These are phyloP conservation scores for Mrakiaceae sp. DNA, from an alignment of 1,284 basidiomycete genomes.

Conservation along the genomic window DNA sequence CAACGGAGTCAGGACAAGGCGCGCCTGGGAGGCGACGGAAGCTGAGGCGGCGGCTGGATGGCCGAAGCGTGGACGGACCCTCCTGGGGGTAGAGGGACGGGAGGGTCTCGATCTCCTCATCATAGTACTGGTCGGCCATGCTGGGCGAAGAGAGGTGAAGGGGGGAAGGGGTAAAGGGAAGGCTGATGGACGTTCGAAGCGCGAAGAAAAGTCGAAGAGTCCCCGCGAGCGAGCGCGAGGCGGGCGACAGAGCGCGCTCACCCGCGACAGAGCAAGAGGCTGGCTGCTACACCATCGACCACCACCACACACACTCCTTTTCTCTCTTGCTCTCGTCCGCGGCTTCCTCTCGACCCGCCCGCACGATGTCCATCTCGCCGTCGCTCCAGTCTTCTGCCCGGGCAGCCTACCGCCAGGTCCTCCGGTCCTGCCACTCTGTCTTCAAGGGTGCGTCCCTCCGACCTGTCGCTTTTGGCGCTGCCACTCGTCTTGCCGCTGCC, in stretches of 20 bases:
- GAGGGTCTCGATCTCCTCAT: slow-evolving; percentile 6
- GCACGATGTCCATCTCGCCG: neutral
- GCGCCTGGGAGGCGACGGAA: neutral
- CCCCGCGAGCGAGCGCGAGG: too few species aligned
- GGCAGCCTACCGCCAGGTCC: slow-evolving; percentile 11
- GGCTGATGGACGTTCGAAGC: too few species aligned
- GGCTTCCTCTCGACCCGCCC: neutral
- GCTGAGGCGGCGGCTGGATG: neutral
- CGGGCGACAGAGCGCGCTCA: too few species aligned
- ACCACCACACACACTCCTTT: too few species aligned
- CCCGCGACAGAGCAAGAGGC: too few species aligned
- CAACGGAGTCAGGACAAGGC: neutral
- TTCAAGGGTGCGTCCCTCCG: slow-evolving; percentile 6
- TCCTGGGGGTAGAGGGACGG: slow-evolving; percentile 3
- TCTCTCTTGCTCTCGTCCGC: neutral
- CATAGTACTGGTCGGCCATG: slow-evolving; percentile 8
- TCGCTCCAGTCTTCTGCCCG: slow-evolving; percentile 8
- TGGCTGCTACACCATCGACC: too few species aligned
- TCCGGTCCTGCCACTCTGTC: slow-evolving; percentile 3
- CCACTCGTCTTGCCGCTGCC: neutral
- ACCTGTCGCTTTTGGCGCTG: neutral
- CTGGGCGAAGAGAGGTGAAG: neutral
- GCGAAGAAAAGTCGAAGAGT: too few species aligned
- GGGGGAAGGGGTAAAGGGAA: too few species aligned
- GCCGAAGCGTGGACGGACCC: neutral